Evolutionary conservation across 192 early-diverging fungal species (phyloP).

Genomic region (Backusella tuberculispora): DNA sequence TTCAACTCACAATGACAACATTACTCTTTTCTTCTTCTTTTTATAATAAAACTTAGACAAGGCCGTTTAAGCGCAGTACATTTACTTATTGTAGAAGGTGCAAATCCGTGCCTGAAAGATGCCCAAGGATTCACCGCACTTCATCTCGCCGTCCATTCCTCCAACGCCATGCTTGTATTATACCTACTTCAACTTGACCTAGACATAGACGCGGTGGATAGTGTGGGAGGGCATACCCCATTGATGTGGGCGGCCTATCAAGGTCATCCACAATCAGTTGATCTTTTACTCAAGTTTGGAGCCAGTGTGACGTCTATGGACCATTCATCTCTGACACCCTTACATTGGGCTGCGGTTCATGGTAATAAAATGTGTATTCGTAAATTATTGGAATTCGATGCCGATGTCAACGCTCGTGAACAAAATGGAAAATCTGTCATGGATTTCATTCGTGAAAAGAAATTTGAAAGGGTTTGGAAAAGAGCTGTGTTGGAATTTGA

Average conservation of each 20-base stretch:
- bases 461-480: slow-evolving; percentile 48
- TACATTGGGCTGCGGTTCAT: slow-evolving; percentile 90
- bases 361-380: slow-evolving; percentile 58
- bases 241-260: slow-evolving; percentile 97
- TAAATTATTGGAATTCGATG: slow-evolving; percentile 76
- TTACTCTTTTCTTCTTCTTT: not conserved
- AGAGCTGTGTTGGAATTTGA: slow-evolving; percentile 55
- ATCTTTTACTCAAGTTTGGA: slow-evolving; percentile 69
- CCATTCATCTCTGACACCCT: slow-evolving; percentile 72
- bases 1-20: not conserved
- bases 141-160: slow-evolving; percentile 89
- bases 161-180: slow-evolving; percentile 73
- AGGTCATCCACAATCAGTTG: slow-evolving; percentile 71
- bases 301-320: slow-evolving; percentile 77
- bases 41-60: slow-evolving; percentile 49
- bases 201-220: slow-evolving; percentile 75
- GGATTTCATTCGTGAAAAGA: slow-evolving; percentile 78
- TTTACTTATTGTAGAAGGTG: slow-evolving; percentile 76
- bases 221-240: slow-evolving; percentile 79
- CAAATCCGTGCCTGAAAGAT: slow-evolving; percentile 74
- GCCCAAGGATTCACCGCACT: slow-evolving; percentile 88
- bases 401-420: slow-evolving; percentile 65
- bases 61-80: slow-evolving; percentile 77
- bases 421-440: slow-evolving; percentile 77
- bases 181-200: slow-evolving; percentile 74